These are phyloP conservation scores for Setomelanomma holmii DNA, from an alignment of 2,329 filamentous ascomycete species.

Conservation along the genomic window DNA sequence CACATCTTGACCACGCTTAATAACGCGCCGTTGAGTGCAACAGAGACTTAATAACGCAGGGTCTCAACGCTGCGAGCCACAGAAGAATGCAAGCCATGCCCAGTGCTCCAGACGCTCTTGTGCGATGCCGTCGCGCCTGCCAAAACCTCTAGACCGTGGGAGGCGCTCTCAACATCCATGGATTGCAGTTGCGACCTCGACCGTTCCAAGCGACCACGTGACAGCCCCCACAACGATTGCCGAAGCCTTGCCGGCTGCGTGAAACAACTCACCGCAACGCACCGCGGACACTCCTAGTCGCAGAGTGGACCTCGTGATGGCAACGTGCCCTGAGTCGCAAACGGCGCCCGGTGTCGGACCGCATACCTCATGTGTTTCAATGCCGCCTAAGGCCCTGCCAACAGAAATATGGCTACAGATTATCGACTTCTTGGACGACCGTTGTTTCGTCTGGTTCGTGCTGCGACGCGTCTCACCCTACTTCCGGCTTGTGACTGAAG, in stretches of 20 bases:
- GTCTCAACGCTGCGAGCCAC: slow-evolving; percentile 3
- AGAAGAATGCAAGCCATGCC: not conserved
- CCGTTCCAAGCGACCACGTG: slow-evolving; percentile 8
- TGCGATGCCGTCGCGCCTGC: not conserved
- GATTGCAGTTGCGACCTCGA: slow-evolving; percentile 1
- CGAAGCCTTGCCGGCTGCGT: slow-evolving; percentile 26
- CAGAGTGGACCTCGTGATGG: slow-evolving; percentile 7
- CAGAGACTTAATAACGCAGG: slow-evolving; percentile 11
- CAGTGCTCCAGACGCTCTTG: slow-evolving; percentile 2
- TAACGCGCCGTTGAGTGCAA: slow-evolving; percentile 15
- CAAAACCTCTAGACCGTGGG: slow-evolving; percentile 8
- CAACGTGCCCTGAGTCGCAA: slow-evolving; percentile 15
- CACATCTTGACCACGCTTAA: slow-evolving; percentile 5
- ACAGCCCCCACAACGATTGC: slow-evolving; percentile 11
- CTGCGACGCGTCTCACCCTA: slow-evolving; percentile 24
- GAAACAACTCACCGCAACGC: slow-evolving; percentile 16
- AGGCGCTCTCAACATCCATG: slow-evolving; percentile 10
- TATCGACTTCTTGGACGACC: slow-evolving; percentile 20
- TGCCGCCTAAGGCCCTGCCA: slow-evolving; percentile 18
- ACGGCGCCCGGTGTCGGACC: slow-evolving; percentile 17
- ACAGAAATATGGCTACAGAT: slow-evolving; percentile 23
- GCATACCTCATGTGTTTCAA: slow-evolving; percentile 10
- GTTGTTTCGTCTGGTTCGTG: slow-evolving; percentile 29
- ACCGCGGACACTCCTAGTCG: not conserved
- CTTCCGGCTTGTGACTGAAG: slow-evolving; percentile 19